A percentile compares a stretch with the other conserved stretches of the same genome.
phyloP scores from a whole-genome alignment of 441 rosid species.

The Populus hybrid region DNA sequence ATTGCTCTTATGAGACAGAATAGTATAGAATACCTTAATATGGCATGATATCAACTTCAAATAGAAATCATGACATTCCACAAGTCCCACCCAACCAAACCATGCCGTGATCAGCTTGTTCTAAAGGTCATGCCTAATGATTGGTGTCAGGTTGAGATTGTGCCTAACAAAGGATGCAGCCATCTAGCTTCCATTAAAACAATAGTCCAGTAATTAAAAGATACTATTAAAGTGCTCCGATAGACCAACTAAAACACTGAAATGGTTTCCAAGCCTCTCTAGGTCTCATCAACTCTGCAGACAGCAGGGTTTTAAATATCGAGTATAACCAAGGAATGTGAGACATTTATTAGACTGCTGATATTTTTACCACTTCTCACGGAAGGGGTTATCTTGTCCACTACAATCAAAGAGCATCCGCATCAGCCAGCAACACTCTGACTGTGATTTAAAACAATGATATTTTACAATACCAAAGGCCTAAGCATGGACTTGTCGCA shows the following conservation, averaged over 20 bases:
- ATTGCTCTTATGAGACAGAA: background rate
- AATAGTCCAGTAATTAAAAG: no score
- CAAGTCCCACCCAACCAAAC: background rate
- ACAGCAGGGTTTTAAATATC: background rate
- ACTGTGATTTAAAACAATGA: background rate
- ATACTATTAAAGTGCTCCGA: no score
- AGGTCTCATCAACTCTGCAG: no score
- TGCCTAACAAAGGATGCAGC: background rate
- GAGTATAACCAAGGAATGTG: background rate
- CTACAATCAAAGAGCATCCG: background rate
- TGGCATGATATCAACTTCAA: background rate
- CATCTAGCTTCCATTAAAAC: no score
- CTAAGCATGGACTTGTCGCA: background rate
- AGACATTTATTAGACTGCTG: background rate
- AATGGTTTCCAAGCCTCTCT: no score
- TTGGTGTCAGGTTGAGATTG: background rate
- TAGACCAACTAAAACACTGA: no score
- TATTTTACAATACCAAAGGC: background rate
- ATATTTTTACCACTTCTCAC: background rate
- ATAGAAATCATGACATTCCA: background rate
- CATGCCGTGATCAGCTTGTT: background rate
- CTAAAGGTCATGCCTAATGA: background rate
- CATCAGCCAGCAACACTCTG: background rate
- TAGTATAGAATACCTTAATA: background rate
- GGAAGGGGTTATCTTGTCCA: background rate